Base-by-base conservation (phyloP, 805 yeast species). In the Vanderwaltozyma tropicalis region DNA sequence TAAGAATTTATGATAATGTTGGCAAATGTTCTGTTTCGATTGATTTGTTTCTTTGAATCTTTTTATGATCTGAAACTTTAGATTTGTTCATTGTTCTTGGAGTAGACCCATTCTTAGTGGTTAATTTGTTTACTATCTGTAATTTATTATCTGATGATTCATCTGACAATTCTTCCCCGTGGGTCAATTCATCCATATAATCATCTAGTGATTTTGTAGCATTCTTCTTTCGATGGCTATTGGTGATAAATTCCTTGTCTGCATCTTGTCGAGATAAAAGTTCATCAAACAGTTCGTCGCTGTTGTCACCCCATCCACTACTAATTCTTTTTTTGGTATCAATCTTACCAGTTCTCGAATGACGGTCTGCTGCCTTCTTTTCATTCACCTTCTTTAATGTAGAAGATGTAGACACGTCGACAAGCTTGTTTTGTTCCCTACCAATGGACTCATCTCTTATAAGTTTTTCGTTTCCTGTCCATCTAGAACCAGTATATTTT, bases 401-500 rank as follows among this genome's bases (percentile, higher is more conserved):
- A 74, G 50, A 75, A 65, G 41, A 69, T 51, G 42, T 5, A 69
- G 53, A 52, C 76, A 70, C 51, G 73, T 74, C 50, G 68, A 34
- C 62, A 59, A 47, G 61, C 64, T 69, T 73, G 66, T 63, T 72
- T 72, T 44, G 59, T 24, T 24, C 42, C 50, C 75, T 73, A 72
- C 92, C 92, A 63, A 80, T 76, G 59, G 66, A 59, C 71, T 75
- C 78, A 72, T 68, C 76, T 65, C 70, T 78, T 63, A 78, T 66
- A 45, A 92, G 94, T 52, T 85, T 94, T 59, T 86, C 94, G 71
- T 85, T 87, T 64, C 89, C 94, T 52, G 84, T 40, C 80, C 68
- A 63, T n/a, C 11, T n/a, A 4, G 56, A 13, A 11, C 14, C 14
- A n/a, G 21, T 78, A 69, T 65, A 74, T 74, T 68, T 67, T 68